phyloP scores from a whole-genome alignment of 2,329 filamentous ascomycete species.

The Botrytis porri region DNA sequence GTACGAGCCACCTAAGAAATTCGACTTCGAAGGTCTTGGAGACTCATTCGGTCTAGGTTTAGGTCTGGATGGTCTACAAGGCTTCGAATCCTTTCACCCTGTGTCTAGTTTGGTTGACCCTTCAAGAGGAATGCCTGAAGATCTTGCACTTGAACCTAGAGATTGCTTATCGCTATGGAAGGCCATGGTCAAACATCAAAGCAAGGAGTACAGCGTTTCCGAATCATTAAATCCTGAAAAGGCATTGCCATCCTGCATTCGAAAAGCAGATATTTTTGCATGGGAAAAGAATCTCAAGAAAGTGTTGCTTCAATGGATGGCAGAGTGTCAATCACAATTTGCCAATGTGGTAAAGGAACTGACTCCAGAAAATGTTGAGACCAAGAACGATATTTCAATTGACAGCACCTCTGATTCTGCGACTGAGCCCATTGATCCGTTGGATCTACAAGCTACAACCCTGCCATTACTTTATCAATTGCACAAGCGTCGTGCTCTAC shows the following conservation, averaged over 20 bases:
- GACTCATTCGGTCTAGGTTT: slow-evolving; percentile 41
- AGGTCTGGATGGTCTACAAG: slow-evolving; percentile 44
- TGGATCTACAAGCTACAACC: slow-evolving; percentile 45
- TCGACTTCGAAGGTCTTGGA: slow-evolving; percentile 38
- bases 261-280: slow-evolving; percentile 61
- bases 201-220: slow-evolving; percentile 48
- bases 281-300: slow-evolving; percentile 64
- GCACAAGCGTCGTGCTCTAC: slow-evolving; percentile 62
- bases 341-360: slow-evolving; percentile 48
- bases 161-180: slow-evolving; percentile 68
- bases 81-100: slow-evolving; percentile 54
- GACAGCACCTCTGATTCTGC: slow-evolving; percentile 25
- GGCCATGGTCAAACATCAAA: slow-evolving; percentile 58
- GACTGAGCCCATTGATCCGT: slow-evolving; percentile 29
- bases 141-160: slow-evolving; percentile 66
- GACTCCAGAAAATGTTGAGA: slow-evolving; percentile 21
- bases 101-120: slow-evolving; percentile 60
- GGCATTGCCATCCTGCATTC: slow-evolving; percentile 52
- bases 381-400: slow-evolving; percentile 9
- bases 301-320: slow-evolving; percentile 59
- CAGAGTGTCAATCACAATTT: slow-evolving; percentile 46
- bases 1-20: slow-evolving; percentile 52
- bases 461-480: slow-evolving; percentile 59
- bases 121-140: slow-evolving; percentile 61
- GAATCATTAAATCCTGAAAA: slow-evolving; percentile 48